Conservation (phyloP, 768 basidiomycete species). For the Panaeolus papilionaceus region DNA sequence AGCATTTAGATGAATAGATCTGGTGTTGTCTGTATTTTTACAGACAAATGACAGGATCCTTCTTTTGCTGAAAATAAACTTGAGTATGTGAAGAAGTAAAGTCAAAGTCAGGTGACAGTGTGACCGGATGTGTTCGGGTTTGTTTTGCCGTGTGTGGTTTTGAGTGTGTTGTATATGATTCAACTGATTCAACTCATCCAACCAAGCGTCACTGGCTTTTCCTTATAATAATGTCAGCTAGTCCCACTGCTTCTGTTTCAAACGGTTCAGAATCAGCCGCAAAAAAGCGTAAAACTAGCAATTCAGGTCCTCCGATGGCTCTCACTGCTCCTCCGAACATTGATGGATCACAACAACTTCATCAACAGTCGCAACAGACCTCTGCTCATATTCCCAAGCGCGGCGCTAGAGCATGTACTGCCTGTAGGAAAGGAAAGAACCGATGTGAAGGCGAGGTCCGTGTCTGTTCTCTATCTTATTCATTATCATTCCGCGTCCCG, state of each 20-base stretch:
- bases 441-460: constrained; percentile 89
- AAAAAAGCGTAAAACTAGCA: constrained; percentile 62
- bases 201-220: constrained; percentile 30
- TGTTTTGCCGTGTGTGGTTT: constrained; percentile 15
- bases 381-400: constrained; percentile 83
- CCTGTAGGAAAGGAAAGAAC: constrained; percentile 92
- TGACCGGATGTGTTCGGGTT: constrained; percentile 12
- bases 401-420: constrained; percentile 88
- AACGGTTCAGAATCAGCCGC: constrained; percentile 59
- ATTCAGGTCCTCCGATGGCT: constrained; percentile 20
- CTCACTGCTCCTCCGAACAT: constrained; percentile 41
- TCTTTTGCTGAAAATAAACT: neutral
- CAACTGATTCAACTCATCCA: constrained; percentile 28
- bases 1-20: too few species aligned
- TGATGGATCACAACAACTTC: constrained; percentile 38
- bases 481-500: constrained; percentile 30
- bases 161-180: constrained; percentile 22
- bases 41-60: too few species aligned
- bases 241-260: constrained; percentile 62
- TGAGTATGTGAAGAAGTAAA: neutral
- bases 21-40: too few species aligned
- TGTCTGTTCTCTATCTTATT: constrained; percentile 38
- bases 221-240: constrained; percentile 63
- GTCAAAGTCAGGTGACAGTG: constrained; percentile 5
- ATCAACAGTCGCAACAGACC: constrained; percentile 39